Evolutionary conservation across 2,329 filamentous ascomycete species (phyloP), one percentile per base, ranked within the genome.

Genomic region (Colletotrichum ledebouriae): DNA sequence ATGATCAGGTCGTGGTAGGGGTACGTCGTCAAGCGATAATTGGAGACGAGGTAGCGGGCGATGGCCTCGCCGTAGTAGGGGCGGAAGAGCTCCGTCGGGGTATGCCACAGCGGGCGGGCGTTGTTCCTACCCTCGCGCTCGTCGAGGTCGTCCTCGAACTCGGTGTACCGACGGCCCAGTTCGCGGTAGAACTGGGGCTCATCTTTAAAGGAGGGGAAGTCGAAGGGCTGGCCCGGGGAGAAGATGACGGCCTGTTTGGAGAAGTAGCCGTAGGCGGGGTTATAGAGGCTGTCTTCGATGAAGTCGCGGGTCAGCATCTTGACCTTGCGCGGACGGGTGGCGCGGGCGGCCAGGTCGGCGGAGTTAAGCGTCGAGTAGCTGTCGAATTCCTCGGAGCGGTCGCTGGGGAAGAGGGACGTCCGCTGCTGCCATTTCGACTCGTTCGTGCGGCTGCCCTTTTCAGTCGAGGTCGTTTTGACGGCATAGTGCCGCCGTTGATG

Each of bases 301-400:
- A 99, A 99, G 84, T 99, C 97, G 72, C 97, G 88, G 77, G 97
- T 92, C 76, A 98, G 83, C 96, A 99, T 99, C 87, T 97, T 98
- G 73, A 97, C 94, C 78, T 92, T 87, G 76, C 88, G 88, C 50
- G 96, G 96, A 75, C 96, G 85, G 76, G 97, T 91, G 60, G 83
- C 90, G 61, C 92, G 86, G 72, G 80, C 83, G 73, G 91, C 90
- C 72, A 99, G 82, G 70, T 94, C 90, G 72, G 91, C 86, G n/a
- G 94, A 88, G 9, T 94, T 97, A 56, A 99, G 92, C 76, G 91
- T 89, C 0, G 96, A 94, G 76, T 93, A 97, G 75, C 88, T 86
- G 70, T 89, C 86, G 78, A 94, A 94, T 79, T 98, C 94, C 53
- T 93, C 89, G 2, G 87, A 85, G 79, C 93, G 90, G 76, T 99